Percentiles rank a stretch among this genome's conserved stretches.
phyloP scores from a whole-genome alignment of 164 flowering plant genomes.

The Tetracentron sinense region DNA sequence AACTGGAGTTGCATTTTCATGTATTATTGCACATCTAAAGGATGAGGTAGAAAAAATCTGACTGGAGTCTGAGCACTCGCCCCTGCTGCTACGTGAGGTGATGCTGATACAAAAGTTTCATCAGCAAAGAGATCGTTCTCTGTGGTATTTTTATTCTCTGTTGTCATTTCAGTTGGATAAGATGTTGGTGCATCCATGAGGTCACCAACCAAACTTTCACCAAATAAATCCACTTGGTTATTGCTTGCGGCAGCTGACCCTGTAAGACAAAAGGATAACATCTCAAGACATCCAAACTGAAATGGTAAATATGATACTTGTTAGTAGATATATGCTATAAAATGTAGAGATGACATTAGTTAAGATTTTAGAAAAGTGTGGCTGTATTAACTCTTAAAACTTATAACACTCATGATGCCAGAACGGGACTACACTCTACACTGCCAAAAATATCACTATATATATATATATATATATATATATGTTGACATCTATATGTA shows the following conservation, averaged over 20 bases:
- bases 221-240: conserved; percentile 67
- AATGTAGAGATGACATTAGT: too few species aligned
- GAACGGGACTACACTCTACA: too few species aligned
- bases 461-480: too few species aligned
- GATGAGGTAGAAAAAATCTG: conserved; percentile 1
- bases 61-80: conserved; percentile 46
- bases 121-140: conserved; percentile 91
- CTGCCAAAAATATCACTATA: too few species aligned
- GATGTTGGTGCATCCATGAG: conserved; percentile 73
- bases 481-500: too few species aligned
- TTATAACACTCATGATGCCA: too few species aligned
- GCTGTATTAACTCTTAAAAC: too few species aligned
- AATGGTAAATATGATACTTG: neutral
- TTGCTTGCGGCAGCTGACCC: conserved; percentile 56
- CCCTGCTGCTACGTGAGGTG: conserved; percentile 35
- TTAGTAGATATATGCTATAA: neutral
- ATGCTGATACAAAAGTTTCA: conserved; percentile 88
- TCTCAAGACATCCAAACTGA: neutral
- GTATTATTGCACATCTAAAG: neutral
- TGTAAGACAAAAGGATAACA: too few species aligned
- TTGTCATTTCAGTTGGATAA: conserved; percentile 34
- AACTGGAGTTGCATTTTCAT: neutral
- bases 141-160: conserved; percentile 27
- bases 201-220: conserved; percentile 82
- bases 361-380: too few species aligned